These are phyloP conservation scores for Sphagnum magellanicum DNA, from an alignment of 228 moss, liverwort and hornwort species.

Conservation along the genomic window DNA sequence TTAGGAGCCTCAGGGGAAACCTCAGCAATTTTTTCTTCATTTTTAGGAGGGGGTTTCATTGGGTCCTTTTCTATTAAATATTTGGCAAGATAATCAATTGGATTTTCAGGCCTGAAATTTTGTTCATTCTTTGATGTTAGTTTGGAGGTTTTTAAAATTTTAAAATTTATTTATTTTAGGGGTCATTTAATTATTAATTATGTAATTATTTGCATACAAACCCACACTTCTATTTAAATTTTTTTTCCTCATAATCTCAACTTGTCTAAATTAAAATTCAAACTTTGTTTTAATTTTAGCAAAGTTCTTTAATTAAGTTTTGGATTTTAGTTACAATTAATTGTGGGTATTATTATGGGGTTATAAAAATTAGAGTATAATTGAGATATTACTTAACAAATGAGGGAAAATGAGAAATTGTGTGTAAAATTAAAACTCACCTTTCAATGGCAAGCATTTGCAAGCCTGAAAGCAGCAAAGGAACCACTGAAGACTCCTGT, in stretches of 20 bases:
- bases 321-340: background rate
- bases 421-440: conserved; percentile 8
- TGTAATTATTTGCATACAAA: no score
- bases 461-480: conserved; percentile 49
- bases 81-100: conserved; percentile 36
- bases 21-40: conserved; percentile 1
- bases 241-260: no score
- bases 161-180: no score
- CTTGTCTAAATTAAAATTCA: no score
- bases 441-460: conserved; percentile 50
- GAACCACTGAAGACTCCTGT: conserved; percentile 50
- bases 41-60: conserved; percentile 7
- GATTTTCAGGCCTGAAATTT: conserved; percentile 37
- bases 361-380: background rate
- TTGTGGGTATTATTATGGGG: background rate
- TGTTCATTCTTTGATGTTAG: background rate
- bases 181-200: background rate
- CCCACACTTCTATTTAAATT: no score
- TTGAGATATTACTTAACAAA: background rate
- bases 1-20: no score
- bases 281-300: background rate
- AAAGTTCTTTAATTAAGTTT: background rate
- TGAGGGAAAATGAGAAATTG: background rate
- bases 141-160: background rate
- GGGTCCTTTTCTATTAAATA: conserved; percentile 31